Base-by-base conservation (phyloP, 2,329 filamentous ascomycete species). In the Fusarium torreyae region DNA sequence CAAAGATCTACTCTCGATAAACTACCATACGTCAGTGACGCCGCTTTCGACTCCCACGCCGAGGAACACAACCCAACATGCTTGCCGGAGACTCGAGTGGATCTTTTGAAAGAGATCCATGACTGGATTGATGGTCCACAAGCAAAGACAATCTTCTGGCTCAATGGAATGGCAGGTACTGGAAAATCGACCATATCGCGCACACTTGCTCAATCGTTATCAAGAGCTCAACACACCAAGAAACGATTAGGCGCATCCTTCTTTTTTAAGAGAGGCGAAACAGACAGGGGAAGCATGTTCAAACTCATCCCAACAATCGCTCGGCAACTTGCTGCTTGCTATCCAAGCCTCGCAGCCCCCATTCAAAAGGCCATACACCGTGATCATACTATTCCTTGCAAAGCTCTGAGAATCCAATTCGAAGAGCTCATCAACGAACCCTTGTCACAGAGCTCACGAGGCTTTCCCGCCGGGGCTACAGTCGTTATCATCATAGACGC, bases 231-330 rank as follows among this genome's bases (percentile, higher is more conserved):
- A 36, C 22, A 22, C 11, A 24, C 10, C 34, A 17, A 20, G 15
- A 10, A 20, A 49, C 1, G 10, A 38, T 70, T 81, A 13, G 76
- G 65, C 4, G 78, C 77, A 1, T 80, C 76, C 45, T 84, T 84
- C 65, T 83, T 83, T 70, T 85, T 83, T 70, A 82, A 80, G 51
- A 77, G 70, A 57, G 80, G 76, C 2, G 78, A 80, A 46, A 68
- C 53, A 5, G 78, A 31, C 28, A 3, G 28, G 5, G 28, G 28
- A 13, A 75, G 75, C 46, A 78, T 77, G 3, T 65, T 55, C 9
- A 70, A 71, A 45, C 74, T 85, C 20, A 78, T 84, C 33, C 74
- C 80, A 3, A 84, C 81, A 0, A 68, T 85, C 26, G 76, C 78
- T 13, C 42, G 34, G 8, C 77, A 83, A 56, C 73, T 84, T 7